Base-by-base conservation (phyloP, 108 stramenopile genomes). In the Pinguiococcus pyrenoidosus region DNA sequence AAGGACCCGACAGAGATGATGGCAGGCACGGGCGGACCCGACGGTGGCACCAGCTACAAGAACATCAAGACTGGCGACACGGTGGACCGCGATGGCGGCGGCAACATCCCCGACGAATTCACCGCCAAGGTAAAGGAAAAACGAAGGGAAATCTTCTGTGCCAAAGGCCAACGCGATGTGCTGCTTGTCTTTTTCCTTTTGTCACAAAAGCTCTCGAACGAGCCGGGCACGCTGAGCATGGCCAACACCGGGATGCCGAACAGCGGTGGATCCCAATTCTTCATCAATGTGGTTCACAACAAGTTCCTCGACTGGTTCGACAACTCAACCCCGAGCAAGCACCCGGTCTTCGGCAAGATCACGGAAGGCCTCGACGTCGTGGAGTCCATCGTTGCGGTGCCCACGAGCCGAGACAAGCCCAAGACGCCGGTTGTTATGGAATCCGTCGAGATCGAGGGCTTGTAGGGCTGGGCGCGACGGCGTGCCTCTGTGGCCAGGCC, bases 271-370 rank as follows among this genome's bases (percentile, higher is more conserved):
- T 70, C 69, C 32, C 79, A 77, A 39, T 77, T 81, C 58, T 81
- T 81, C 58, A 69, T 81, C 65, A 81, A 77, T 32, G 72, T 75
- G 21, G 62, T 42, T 39, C 59, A 81, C 72, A 81, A 81, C 54
- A 37, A 36, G 24, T 81, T 81, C 57, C 55, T 81, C 38, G 76
- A 81, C 42, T 81, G 72, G 74, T 81, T 77, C 44, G 76, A 81
- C 51, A 40, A 40, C 23, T 44, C 37, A 16, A 56, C 74, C 37
- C 62, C 60, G 17, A 68, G 69, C 17, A 70, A 76, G 0, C 79
- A 81, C 40, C 79, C 79, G 22, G 79, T 81, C 53, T 81, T 81
- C 71, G 79, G 74, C 56, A 68, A 72, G 59, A 49, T 80, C 17
- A 44, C 41, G 35, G 66, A 2, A 2, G 54, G 54, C 32, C 75